Conservation (phyloP, 257 asterid genomes). For the Capsicum chinense region DNA sequence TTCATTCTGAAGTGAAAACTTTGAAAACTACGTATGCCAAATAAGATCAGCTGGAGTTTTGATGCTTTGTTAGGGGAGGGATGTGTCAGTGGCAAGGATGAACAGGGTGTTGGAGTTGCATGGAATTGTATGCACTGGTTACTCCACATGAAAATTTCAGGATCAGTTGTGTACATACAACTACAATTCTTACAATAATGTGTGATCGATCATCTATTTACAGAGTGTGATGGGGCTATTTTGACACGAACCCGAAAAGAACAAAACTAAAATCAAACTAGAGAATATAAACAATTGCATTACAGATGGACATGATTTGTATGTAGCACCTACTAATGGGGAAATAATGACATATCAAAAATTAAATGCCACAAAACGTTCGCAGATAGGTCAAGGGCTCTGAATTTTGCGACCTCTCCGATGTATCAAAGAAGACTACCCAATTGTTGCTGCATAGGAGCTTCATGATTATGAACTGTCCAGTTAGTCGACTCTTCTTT, state of each 20-base stretch:
- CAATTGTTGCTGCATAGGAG: not conserved
- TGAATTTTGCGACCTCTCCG: not conserved
- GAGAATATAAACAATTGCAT: constrained; percentile 25
- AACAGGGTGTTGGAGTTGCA: not conserved
- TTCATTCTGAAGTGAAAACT: not conserved
- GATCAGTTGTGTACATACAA: not conserved
- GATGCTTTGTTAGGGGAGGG: not conserved
- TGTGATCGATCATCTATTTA: constrained; percentile 11
- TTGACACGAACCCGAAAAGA: not conserved
- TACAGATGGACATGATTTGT: not conserved
- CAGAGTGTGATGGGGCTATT: constrained; percentile 11
- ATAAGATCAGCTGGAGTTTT: not conserved
- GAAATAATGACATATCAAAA: not conserved
- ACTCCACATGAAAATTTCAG: not conserved
- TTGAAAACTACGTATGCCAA: not conserved
- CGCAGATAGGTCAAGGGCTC: constrained; percentile 18
- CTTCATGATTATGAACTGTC: constrained; percentile 25
- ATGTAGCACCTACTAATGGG: not conserved
- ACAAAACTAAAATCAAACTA: constrained; percentile 12
- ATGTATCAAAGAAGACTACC: constrained; percentile 1
- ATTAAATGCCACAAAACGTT: constrained; percentile 6
- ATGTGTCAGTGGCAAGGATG: not conserved
- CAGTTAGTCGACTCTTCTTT: constrained; percentile 55
- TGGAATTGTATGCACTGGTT: not conserved
- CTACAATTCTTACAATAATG: not conserved